Percentiles rank a stretch among this genome's conserved stretches.
Evolutionary conservation across 2,329 filamentous ascomycete species (phyloP).

Genomic region (Fusarium continuum): DNA sequence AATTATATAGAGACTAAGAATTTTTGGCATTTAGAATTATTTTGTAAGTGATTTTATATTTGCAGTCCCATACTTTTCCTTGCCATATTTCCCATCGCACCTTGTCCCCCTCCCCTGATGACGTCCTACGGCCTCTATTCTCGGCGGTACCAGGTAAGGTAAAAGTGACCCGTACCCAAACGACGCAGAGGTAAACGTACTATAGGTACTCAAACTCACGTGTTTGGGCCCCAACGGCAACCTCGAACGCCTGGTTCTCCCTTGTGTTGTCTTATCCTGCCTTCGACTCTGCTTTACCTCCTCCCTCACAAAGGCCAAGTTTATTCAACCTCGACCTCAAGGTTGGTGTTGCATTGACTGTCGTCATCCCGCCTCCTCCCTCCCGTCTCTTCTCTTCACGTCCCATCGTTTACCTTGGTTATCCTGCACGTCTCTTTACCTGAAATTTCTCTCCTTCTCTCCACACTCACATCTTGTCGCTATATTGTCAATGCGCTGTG

Average conservation of each 20-base stretch:
- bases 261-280: background rate
- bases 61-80: no score
- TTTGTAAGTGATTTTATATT: no score
- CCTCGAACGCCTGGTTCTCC: conserved; percentile 6
- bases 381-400: background rate
- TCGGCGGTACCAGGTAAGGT: conserved; percentile 1
- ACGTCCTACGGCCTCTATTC: conserved; percentile 15
- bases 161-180: conserved; percentile 7
- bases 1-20: no score
- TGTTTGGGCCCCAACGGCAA: conserved; percentile 27
- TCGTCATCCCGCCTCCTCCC: conserved; percentile 25
- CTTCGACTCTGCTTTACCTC: background rate
- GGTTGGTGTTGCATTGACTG: conserved; percentile 20
- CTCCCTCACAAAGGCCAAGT: conserved; percentile 1
- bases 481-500: conserved; percentile 2
- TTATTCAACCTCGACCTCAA: background rate
- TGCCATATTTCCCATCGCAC: background rate
- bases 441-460: background rate
- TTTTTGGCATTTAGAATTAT: no score
- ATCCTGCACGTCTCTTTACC: background rate
- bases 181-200: conserved; percentile 15
- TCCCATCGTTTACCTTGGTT: conserved; percentile 10
- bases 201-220: conserved; percentile 25
- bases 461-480: background rate
- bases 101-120: conserved; percentile 13